Conservation (phyloP, 768 basidiomycete genomes). For the Holtermanniella nyarrowii region DNA sequence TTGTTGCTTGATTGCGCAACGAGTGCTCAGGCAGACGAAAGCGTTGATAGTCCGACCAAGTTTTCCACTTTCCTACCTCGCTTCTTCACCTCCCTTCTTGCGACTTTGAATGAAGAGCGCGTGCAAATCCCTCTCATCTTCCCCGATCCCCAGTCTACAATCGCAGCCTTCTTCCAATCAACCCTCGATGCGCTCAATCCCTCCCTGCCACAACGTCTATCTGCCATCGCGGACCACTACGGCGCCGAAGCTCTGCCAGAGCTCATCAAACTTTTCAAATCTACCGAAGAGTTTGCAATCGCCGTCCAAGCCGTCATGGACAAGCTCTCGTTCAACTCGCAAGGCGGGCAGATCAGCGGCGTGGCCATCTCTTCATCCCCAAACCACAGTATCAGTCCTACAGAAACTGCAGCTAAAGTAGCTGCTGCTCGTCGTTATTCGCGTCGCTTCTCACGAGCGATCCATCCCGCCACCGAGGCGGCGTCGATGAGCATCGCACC, state of each 20-base stretch:
- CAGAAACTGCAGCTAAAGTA: slow-evolving; percentile 2
- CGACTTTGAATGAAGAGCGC: slow-evolving; percentile 60
- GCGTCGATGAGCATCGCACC: slow-evolving; percentile 4
- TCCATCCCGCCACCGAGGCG: not conserved
- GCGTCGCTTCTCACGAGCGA: slow-evolving; percentile 29
- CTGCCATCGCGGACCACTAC: slow-evolving; percentile 56
- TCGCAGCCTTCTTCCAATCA: slow-evolving; percentile 72
- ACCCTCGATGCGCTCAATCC: slow-evolving; percentile 71
- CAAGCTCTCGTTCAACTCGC: slow-evolving; percentile 47
- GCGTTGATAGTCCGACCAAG: slow-evolving; percentile 4
- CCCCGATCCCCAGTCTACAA: slow-evolving; percentile 64
- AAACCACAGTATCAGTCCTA: slow-evolving; percentile 1
- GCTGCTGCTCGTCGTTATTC: slow-evolving; percentile 4
- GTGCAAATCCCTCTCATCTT: slow-evolving; percentile 72
- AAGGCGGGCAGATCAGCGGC: slow-evolving; percentile 23
- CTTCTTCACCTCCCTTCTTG: slow-evolving; percentile 63
- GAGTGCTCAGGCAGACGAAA: not conserved
- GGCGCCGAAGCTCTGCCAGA: slow-evolving; percentile 57
- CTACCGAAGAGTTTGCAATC: slow-evolving; percentile 73
- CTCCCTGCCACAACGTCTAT: slow-evolving; percentile 66
- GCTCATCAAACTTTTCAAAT: slow-evolving; percentile 59
- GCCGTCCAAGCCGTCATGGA: slow-evolving; percentile 66
- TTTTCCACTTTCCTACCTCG: slow-evolving; percentile 61
- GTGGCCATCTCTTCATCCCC: slow-evolving; percentile 2
- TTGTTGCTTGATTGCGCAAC: slow-evolving; percentile 41